Evolutionary conservation across 1,139 yeast genomes (phyloP).

Genomic region (Casaregolazyma suthepensis): DNA sequence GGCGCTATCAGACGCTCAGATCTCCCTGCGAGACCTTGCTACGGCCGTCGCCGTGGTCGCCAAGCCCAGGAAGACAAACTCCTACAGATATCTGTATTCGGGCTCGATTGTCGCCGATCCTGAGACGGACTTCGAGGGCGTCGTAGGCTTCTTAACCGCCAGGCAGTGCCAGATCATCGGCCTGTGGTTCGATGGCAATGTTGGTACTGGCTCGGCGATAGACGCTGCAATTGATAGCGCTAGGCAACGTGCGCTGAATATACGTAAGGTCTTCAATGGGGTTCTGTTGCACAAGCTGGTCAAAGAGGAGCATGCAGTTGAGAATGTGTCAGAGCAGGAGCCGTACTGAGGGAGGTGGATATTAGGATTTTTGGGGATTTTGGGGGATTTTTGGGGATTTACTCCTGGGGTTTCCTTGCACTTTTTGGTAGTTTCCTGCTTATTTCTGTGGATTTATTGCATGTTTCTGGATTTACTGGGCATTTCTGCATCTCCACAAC

Average conservation of each 20-base stretch:
- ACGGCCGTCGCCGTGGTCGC: conserved; percentile 55
- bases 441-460: too few relatives aligned
- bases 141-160: conserved; percentile 48
- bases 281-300: conserved; percentile 21
- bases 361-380: too few relatives aligned
- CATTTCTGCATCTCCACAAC: too few relatives aligned
- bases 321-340: background rate
- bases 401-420: too few relatives aligned
- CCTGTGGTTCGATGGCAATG: conserved; percentile 39
- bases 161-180: conserved; percentile 51
- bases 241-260: conserved; percentile 15
- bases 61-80: background rate
- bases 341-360: background rate
- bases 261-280: conserved; percentile 24
- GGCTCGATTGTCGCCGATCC: conserved; percentile 4
- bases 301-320: conserved; percentile 6
- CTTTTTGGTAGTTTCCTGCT: too few relatives aligned
- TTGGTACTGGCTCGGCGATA: conserved; percentile 14
- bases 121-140: conserved; percentile 35
- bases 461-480: too few relatives aligned
- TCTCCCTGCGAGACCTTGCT: conserved; percentile 71
- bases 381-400: too few relatives aligned
- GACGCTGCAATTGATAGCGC: conserved; percentile 18
- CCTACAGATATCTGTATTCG: background rate
- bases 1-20: conserved; percentile 79